Percentiles rank a stretch among this genome's conserved stretches.
Evolutionary conservation across 768 basidiomycete species (phyloP).

Genomic region (Lactarius indigo): DNA sequence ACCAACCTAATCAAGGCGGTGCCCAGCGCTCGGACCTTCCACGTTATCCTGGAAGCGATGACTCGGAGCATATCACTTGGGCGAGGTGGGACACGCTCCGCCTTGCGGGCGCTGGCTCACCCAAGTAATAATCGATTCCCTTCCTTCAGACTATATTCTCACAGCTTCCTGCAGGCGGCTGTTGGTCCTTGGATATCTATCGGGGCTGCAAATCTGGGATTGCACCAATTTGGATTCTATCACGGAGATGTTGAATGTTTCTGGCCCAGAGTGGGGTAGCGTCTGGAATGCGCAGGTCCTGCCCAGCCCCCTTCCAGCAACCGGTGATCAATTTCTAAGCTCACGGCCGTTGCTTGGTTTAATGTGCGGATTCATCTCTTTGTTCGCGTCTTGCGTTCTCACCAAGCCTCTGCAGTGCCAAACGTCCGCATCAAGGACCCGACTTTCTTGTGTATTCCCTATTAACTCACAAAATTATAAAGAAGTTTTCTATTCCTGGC

Average conservation of each 20-base stretch:
- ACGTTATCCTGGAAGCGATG: conserved; percentile 31
- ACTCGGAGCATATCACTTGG: conserved; percentile 41
- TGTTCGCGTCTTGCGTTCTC: conserved; percentile 2
- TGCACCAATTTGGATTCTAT: conserved; percentile 49
- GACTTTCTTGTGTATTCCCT: conserved; percentile 46
- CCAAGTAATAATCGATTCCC: conserved; percentile 20
- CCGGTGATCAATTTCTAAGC: conserved; percentile 33
- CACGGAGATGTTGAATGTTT: conserved; percentile 52
- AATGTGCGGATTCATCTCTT: conserved; percentile 30
- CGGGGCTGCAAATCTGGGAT: conserved; percentile 61
- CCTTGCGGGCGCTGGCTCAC: conserved; percentile 14
- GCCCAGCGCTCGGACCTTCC: conserved; percentile 20
- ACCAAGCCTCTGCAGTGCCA: conserved; percentile 21
- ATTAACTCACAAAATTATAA: conserved; percentile 47
- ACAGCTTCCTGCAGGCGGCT: conserved; percentile 35
- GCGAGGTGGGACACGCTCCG: conserved; percentile 42
- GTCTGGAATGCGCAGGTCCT: conserved; percentile 42
- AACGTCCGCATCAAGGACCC: conserved; percentile 24
- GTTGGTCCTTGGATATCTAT: conserved; percentile 51
- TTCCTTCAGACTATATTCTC: conserved; percentile 7
- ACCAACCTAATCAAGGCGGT: conserved; percentile 10
- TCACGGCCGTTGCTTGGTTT: conserved; percentile 37
- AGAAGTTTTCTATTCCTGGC: conserved; percentile 43
- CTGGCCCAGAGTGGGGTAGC: conserved; percentile 35
- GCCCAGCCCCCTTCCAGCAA: conserved; percentile 30